These are phyloP conservation scores for Dryas alaskensis DNA, from an alignment of 306 rosid species.

Conservation along the genomic window DNA sequence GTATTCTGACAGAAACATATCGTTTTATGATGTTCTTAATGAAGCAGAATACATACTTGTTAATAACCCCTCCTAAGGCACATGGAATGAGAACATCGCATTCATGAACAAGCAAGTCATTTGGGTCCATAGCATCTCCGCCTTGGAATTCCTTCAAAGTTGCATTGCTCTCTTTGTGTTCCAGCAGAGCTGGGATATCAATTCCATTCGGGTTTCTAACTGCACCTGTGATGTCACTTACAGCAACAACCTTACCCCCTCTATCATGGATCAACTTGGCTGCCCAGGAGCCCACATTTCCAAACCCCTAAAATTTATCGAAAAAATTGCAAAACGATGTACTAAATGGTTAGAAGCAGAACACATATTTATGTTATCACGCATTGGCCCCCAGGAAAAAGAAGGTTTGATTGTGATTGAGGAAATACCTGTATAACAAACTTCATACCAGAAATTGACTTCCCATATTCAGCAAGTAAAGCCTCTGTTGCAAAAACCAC, in stretches of 20 bases:
- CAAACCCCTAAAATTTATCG: conserved; percentile 49
- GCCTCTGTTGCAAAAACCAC: conserved; percentile 62
- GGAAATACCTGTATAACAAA: conserved; percentile 62
- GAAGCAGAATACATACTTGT: conserved; percentile 43
- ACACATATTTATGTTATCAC: not conserved
- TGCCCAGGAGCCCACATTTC: conserved; percentile 78
- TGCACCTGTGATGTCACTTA: conserved; percentile 76
- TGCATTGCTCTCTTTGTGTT: conserved; percentile 36
- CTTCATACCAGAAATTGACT: conserved; percentile 44
- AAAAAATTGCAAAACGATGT: not conserved
- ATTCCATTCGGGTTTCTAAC: conserved; percentile 55
- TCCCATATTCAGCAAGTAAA: conserved; percentile 58
- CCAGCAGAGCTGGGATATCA: conserved; percentile 52
- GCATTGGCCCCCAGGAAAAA: not conserved
- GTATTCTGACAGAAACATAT: not conserved
- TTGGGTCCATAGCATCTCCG: conserved; percentile 51
- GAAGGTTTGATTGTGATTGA: not conserved
- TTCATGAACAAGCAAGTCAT: conserved; percentile 60
- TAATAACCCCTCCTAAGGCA: conserved; percentile 67
- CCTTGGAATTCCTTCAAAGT: conserved; percentile 50
- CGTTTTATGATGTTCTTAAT: not conserved
- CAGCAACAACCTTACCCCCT: conserved; percentile 67
- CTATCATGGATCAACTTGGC: conserved; percentile 56
- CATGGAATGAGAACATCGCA: conserved; percentile 76
- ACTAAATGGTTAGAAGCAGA: not conserved